Evolutionary conservation across 345 rosid genomes (phyloP).

Genomic region (Eucalyptus curtisii): DNA sequence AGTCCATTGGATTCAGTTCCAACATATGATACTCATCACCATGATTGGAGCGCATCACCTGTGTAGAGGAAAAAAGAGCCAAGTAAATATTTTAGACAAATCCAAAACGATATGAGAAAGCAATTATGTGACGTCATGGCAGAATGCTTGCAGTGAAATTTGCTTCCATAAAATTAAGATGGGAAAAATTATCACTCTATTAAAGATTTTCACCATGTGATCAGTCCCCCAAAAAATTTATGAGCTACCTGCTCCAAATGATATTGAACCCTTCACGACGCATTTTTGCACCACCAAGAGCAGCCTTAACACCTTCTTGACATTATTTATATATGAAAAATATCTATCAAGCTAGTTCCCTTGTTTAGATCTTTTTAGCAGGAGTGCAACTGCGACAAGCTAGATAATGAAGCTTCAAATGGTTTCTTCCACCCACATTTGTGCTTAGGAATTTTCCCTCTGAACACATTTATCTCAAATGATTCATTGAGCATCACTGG

Average conservation of each 20-base stretch:
- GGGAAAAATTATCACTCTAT: neutral
- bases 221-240: neutral
- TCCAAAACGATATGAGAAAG: neutral
- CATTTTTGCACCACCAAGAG: neutral
- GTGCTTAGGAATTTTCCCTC: neutral
- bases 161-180: neutral
- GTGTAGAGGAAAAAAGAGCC: neutral
- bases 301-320: neutral
- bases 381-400: neutral
- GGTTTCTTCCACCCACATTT: neutral
- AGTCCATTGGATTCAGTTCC: slow-evolving; percentile 58
- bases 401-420: neutral
- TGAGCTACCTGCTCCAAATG: neutral
- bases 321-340: neutral
- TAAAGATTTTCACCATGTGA: neutral
- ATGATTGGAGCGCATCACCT: slow-evolving; percentile 74
- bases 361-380: neutral
- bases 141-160: neutral
- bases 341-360: neutral
- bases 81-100: neutral
- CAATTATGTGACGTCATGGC: neutral
- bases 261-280: neutral
- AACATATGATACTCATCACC: slow-evolving; percentile 59
- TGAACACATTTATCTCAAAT: neutral
- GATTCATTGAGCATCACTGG: neutral